Conservation (phyloP, 768 basidiomycete species). For the Boletus vermiculosoides region DNA sequence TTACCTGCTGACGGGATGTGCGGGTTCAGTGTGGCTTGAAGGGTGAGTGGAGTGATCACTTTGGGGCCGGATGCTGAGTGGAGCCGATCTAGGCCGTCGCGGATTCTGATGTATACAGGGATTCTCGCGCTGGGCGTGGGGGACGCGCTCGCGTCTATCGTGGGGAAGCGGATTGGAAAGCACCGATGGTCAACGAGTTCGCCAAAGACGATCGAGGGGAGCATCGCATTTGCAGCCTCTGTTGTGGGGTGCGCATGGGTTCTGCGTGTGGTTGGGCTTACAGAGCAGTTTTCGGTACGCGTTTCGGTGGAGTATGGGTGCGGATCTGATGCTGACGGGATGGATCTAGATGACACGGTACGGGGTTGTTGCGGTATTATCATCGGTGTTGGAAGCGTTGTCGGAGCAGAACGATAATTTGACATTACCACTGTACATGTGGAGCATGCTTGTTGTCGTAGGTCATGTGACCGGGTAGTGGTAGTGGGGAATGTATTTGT, state of each 20-base stretch:
- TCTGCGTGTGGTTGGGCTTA: slow-evolving; percentile 66
- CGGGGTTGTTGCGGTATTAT: slow-evolving; percentile 54
- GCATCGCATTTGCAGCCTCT: slow-evolving; percentile 72
- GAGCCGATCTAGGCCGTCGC: slow-evolving; percentile 38
- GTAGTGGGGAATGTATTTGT: slow-evolving; percentile 19
- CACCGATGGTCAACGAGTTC: slow-evolving; percentile 83
- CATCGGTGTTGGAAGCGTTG: slow-evolving; percentile 82
- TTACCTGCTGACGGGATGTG: slow-evolving; percentile 93
- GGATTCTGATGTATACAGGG: slow-evolving; percentile 73
- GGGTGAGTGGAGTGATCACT: slow-evolving; percentile 52
- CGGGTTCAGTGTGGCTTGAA: slow-evolving; percentile 93
- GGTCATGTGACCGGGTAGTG: slow-evolving; percentile 31
- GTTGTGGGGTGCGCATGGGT: slow-evolving; percentile 68
- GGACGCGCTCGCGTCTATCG: slow-evolving; percentile 91
- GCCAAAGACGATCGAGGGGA: slow-evolving; percentile 90
- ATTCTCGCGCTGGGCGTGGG: slow-evolving; percentile 88
- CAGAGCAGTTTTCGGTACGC: slow-evolving; percentile 75
- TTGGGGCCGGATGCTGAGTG: slow-evolving; percentile 5
- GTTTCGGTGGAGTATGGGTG: slow-evolving; percentile 1
- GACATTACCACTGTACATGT: slow-evolving; percentile 93
- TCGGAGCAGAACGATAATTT: slow-evolving; percentile 98
- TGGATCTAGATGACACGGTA: slow-evolving; percentile 63
- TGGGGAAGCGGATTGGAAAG: slow-evolving; percentile 81
- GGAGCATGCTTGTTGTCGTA: slow-evolving; percentile 77
- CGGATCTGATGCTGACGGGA: slow-evolving; percentile 17